Base-by-base conservation (phyloP, 768 basidiomycete genomes). In the Lactarius evosmus region DNA sequence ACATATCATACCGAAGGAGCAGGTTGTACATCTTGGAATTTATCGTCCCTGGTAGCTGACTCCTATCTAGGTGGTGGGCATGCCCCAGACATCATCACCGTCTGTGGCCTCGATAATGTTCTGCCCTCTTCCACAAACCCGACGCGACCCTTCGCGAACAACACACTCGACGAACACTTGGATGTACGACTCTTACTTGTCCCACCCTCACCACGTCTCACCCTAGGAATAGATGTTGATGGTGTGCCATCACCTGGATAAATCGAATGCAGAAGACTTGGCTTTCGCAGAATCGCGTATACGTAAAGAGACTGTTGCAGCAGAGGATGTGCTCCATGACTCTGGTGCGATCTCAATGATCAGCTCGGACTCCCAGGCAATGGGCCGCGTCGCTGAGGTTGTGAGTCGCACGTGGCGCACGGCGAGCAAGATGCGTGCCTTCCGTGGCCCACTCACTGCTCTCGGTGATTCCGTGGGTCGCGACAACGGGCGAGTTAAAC, bases 231-330 rank as follows among this genome's bases (percentile, higher is more conserved):
- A 97, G 95, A 99, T 98, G 97, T 80, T 98, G 27, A 98, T 98
- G 94, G 95, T 98, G n/a, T 97, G 95, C 74, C 96, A 99, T 74
- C 96, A 99, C 74, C 84, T 99, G 61, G 93, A 97, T 77, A 85
- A 80, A 69, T 83, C 81, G n/a, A 93, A 96, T 68, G 84, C 89
- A 1, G 97, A 99, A 77, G 97, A 99, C 69, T 80, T 98, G 46
- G 85, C 90, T 1, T 99, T 99, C 70, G 96, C 97, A 4, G 95
- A 98, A 67, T 98, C 96, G 8, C 90, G 97, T 38, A 98, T 99
- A 70, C 85, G 97, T 38, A 93, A 86, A 0, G 96, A 98, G 77
- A 99, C 97, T 0, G 89, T 98, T 50, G 97, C 97, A 0, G 97
- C 97, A 1, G 97, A 99, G 74, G 97, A 99, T 72, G 89, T 98